Percentiles rank a stretch among this genome's conserved stretches.
These are phyloP conservation scores for Hemisphaericaspora nanyangensis DNA, from an alignment of 805 yeast genomes.

Conservation along the genomic window DNA sequence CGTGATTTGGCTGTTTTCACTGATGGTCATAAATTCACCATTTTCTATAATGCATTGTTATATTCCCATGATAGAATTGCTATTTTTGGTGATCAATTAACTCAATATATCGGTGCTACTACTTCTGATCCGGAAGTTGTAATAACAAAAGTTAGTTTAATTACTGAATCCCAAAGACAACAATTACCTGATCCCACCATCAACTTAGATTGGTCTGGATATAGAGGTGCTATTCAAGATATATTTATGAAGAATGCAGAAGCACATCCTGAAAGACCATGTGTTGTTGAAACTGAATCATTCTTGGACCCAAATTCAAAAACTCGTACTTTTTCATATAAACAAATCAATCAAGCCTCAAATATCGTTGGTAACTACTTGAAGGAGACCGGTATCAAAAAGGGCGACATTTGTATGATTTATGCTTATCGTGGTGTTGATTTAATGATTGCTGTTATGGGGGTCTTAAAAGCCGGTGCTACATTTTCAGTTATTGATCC, in stretches of 20 bases:
- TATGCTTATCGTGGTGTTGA: slow-evolving; percentile 98
- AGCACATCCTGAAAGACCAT: slow-evolving; percentile 76
- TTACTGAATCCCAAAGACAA: slow-evolving; percentile 60
- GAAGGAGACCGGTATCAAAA: slow-evolving; percentile 70
- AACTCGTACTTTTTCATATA: slow-evolving; percentile 75
- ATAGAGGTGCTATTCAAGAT: slow-evolving; percentile 94
- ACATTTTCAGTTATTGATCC: slow-evolving; percentile 98
- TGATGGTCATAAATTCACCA: slow-evolving; percentile 29
- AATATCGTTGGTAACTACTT: slow-evolving; percentile 90
- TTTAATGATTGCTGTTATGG: slow-evolving; percentile 94
- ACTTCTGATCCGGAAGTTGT: slow-evolving; percentile 34
- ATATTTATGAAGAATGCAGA: slow-evolving; percentile 86
- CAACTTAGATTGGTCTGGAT: slow-evolving; percentile 86
- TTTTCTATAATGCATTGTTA: slow-evolving; percentile 72
- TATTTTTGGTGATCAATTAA: slow-evolving; percentile 69
- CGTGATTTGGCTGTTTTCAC: slow-evolving; percentile 61
- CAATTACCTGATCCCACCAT: slow-evolving; percentile 83
- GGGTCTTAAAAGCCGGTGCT: slow-evolving; percentile 97
- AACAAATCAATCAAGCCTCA: slow-evolving; percentile 88
- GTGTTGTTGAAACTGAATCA: slow-evolving; percentile 90
- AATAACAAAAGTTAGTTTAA: slow-evolving; percentile 61
- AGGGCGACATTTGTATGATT: slow-evolving; percentile 96
- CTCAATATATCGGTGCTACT: slow-evolving; percentile 41
- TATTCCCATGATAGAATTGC: slow-evolving; percentile 67
- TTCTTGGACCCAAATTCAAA: slow-evolving; percentile 49